Conservation (phyloP, 2,329 filamentous ascomycete genomes). For the Emergomyces pasteurianus region DNA sequence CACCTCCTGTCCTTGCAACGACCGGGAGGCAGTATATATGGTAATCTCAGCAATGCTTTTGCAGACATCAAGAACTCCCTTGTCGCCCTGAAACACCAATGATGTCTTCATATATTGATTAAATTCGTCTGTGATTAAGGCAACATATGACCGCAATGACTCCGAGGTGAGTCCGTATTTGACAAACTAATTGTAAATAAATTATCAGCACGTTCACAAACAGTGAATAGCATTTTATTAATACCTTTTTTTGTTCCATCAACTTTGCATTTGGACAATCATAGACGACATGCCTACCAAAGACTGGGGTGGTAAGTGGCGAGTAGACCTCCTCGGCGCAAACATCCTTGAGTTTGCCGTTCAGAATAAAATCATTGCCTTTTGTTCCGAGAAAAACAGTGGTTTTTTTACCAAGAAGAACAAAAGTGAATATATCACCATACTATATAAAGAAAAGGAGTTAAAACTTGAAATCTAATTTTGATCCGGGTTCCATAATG, state of each 20-base stretch:
- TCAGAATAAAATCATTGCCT: constrained; percentile 84
- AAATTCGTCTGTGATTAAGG: constrained; percentile 64
- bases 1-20: constrained; percentile 73
- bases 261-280: constrained; percentile 84
- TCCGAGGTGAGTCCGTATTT: constrained; percentile 53
- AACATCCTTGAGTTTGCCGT: constrained; percentile 80
- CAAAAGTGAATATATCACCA: constrained; percentile 81
- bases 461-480: neutral
- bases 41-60: constrained; percentile 74
- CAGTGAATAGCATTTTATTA: constrained; percentile 15
- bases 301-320: constrained; percentile 58
- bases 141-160: constrained; percentile 59
- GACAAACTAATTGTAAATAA: constrained; percentile 37
- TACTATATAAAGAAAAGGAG: constrained; percentile 41
- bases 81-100: constrained; percentile 53
- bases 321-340: constrained; percentile 85
- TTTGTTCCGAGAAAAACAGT: constrained; percentile 72
- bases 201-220: neutral
- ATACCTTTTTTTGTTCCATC: constrained; percentile 92
- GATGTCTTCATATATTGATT: constrained; percentile 58
- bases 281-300: constrained; percentile 78
- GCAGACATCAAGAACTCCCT: constrained; percentile 59
- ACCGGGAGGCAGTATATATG: constrained; percentile 78
- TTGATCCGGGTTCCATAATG: constrained; percentile 11
- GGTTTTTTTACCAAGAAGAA: constrained; percentile 78